These are phyloP conservation scores for Solanum medicagineum DNA, from an alignment of 257 asterid species.

Conservation along the genomic window DNA sequence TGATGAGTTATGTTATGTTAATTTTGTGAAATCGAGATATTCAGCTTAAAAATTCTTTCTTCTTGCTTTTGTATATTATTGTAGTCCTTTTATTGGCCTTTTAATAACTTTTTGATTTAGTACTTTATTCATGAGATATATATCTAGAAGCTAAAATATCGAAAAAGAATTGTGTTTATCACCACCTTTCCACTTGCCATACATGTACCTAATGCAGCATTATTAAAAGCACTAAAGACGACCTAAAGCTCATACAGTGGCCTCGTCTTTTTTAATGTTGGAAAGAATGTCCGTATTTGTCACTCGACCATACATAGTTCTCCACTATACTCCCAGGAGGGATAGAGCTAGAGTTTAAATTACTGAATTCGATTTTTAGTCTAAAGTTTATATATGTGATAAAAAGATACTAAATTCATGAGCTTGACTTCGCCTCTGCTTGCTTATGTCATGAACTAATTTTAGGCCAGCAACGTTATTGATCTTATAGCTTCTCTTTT, in stretches of 20 bases:
- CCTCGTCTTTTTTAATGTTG: neutral
- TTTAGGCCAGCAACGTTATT: neutral
- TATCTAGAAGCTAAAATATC: neutral
- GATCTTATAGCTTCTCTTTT: neutral
- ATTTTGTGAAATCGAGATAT: too few species aligned
- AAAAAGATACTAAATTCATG: too few species aligned
- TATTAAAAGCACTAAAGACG: neutral
- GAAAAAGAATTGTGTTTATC: neutral
- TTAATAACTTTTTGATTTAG: neutral
- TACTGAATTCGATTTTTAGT: conserved; percentile 39
- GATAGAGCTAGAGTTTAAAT: neutral
- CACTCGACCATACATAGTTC: neutral
- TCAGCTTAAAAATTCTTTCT: too few species aligned
- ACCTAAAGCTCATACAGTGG: neutral
- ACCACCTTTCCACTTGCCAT: neutral
- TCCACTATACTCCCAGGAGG: conserved; percentile 22
- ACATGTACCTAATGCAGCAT: neutral
- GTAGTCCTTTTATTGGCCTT: neutral
- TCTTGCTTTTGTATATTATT: neutral
- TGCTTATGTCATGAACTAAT: neutral
- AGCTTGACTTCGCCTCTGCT: neutral
- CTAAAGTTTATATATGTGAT: neutral
- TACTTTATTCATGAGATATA: neutral
- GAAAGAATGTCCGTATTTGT: neutral
- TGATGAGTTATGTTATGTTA: too few species aligned